phyloP scores from a whole-genome alignment of 805 yeast species.

The Isabelozyma heimii region DNA sequence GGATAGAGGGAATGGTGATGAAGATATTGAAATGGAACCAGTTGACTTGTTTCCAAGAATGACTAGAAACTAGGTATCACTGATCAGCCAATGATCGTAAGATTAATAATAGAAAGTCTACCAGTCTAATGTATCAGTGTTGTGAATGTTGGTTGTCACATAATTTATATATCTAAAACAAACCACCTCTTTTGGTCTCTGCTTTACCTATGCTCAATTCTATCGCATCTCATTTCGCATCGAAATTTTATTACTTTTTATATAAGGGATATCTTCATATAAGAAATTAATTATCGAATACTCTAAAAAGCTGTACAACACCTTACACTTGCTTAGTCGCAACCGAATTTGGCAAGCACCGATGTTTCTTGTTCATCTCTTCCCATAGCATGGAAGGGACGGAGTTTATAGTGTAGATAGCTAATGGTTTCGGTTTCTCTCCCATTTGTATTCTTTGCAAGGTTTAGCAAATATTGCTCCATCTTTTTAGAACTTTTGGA shows the following conservation, averaged over 20 bases:
- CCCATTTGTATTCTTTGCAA: neutral
- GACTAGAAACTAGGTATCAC: neutral
- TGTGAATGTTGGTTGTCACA: too few relatives aligned
- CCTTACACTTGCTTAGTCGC: too few relatives aligned
- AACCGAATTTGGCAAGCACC: neutral
- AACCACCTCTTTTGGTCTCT: too few relatives aligned
- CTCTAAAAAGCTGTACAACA: neutral
- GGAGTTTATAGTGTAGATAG: conserved; percentile 1
- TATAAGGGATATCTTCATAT: neutral
- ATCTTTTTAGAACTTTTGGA: neutral
- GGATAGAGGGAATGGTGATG: conserved; percentile 21
- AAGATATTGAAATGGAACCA: conserved; percentile 33
- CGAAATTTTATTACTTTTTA: neutral
- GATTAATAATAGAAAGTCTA: too few relatives aligned
- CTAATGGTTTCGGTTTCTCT: neutral
- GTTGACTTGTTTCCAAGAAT: conserved; percentile 22
- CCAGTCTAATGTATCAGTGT: too few relatives aligned
- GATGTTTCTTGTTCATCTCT: neutral
- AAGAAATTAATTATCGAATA: neutral
- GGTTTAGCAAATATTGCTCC: neutral
- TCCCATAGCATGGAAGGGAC: neutral
- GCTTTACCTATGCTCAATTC: too few relatives aligned
- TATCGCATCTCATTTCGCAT: neutral
- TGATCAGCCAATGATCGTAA: too few relatives aligned
- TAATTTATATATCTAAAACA: too few relatives aligned